These are phyloP conservation scores for Aureobasidium leucospermi DNA, from an alignment of 2,329 filamentous ascomycete genomes.

Conservation along the genomic window DNA sequence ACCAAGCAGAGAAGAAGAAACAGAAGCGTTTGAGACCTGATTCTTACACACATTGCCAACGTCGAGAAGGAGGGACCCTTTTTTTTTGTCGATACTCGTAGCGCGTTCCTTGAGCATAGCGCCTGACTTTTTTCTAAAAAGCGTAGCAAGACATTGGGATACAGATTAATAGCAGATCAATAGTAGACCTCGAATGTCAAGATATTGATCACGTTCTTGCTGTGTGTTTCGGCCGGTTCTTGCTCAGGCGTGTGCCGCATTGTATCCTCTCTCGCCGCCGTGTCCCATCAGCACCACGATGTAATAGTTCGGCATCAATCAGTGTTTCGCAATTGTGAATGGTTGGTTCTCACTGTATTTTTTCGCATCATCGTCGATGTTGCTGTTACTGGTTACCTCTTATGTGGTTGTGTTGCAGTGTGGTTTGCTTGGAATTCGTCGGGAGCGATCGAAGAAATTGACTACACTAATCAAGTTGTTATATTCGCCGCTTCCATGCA, in stretches of 20 bases:
- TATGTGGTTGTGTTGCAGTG: too few relatives aligned
- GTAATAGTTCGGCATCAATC: too few relatives aligned
- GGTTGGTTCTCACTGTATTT: too few relatives aligned
- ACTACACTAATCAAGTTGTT: too few relatives aligned
- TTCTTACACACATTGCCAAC: background rate
- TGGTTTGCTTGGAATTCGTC: too few relatives aligned
- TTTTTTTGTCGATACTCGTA: background rate
- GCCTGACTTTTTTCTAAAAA: background rate
- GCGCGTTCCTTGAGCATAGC: constrained; percentile 1
- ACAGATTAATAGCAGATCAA: background rate
- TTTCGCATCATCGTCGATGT: too few relatives aligned
- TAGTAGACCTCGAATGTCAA: background rate
- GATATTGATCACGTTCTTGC: background rate
- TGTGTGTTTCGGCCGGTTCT: background rate
- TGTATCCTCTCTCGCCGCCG: too few relatives aligned
- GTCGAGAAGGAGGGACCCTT: background rate
- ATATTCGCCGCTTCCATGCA: too few relatives aligned
- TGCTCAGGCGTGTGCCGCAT: background rate
- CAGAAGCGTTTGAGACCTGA: background rate
- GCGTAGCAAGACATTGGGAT: background rate
- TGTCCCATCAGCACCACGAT: too few relatives aligned
- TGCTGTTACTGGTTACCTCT: too few relatives aligned
- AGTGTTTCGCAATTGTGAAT: too few relatives aligned
- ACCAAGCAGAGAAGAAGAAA: background rate
- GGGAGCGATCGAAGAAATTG: too few relatives aligned